These are phyloP conservation scores for Fusarium globosum DNA, from an alignment of 2,329 filamentous ascomycete species.

Conservation along the genomic window DNA sequence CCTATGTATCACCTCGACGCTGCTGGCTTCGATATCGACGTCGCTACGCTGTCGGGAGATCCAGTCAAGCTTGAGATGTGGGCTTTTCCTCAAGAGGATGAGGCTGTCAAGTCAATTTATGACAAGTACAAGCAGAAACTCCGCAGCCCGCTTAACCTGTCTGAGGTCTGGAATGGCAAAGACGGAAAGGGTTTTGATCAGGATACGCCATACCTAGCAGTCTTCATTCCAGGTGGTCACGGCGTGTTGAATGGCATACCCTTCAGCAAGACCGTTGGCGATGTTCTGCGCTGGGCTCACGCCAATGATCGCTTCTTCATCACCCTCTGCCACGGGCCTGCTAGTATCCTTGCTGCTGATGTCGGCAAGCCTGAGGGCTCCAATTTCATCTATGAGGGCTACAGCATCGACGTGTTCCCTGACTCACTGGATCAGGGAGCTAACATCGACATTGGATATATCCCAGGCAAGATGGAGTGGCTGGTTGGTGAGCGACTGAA, in stretches of 20 bases:
- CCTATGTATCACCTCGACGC: constrained; percentile 2
- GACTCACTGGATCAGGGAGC: not conserved
- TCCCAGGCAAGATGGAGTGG: constrained; percentile 12
- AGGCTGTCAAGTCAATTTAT: not conserved
- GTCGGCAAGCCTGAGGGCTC: not conserved
- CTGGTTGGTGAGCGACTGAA: not conserved
- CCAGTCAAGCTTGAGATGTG: constrained; percentile 9
- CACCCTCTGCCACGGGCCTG: not conserved
- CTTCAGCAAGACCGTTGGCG: not conserved
- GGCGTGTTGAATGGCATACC: not conserved
- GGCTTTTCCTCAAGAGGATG: constrained; percentile 1
- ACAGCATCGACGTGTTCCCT: constrained; percentile 1
- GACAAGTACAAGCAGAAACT: constrained; percentile 1
- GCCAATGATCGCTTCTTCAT: not conserved
- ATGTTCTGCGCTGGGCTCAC: not conserved
- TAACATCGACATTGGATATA: constrained; percentile 4
- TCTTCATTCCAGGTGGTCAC: not conserved
- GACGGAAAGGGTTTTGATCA: not conserved
- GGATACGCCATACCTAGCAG: not conserved
- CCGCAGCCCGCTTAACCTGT: not conserved
- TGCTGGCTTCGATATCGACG: not conserved
- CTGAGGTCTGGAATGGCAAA: not conserved
- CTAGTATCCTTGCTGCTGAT: not conserved
- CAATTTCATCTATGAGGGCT: not conserved
- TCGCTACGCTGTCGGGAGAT: not conserved